A percentile compares a stretch with the other conserved stretches of the same genome.
Evolutionary conservation across 768 basidiomycete species (phyloP).

Genomic region (Tricholoma flavovirens): DNA sequence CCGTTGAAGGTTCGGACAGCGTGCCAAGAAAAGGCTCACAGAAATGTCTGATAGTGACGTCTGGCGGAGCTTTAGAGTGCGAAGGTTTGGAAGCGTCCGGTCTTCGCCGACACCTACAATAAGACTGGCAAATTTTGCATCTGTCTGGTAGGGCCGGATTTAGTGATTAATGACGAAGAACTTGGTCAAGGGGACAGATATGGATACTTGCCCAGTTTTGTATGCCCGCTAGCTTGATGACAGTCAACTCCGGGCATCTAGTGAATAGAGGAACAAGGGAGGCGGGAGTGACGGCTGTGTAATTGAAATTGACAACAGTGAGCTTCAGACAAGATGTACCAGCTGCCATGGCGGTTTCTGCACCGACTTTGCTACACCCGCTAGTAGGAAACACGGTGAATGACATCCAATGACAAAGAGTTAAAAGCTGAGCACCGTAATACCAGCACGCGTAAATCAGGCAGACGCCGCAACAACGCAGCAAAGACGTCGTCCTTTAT

Average conservation of each 20-base stretch:
- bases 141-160: conserved; percentile 38
- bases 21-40: conserved; percentile 33
- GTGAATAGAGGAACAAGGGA: conserved; percentile 41
- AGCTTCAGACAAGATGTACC: conserved; percentile 39
- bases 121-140: conserved; percentile 46
- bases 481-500: conserved; percentile 49
- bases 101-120: conserved; percentile 21
- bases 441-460: conserved; percentile 40
- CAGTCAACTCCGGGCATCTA: conserved; percentile 34
- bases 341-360: conserved; percentile 39
- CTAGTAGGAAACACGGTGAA: conserved; percentile 27
- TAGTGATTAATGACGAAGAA: not conserved
- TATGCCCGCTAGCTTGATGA: conserved; percentile 60
- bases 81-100: conserved; percentile 35
- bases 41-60: conserved; percentile 46
- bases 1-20: conserved; percentile 46
- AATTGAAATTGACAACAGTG: conserved; percentile 49
- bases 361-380: conserved; percentile 53
- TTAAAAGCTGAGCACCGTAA: conserved; percentile 40
- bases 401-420: not conserved
- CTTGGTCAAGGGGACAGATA: not conserved
- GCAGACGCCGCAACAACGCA: conserved; percentile 38
- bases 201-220: conserved; percentile 46
- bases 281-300: conserved; percentile 47
- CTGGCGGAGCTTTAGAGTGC: conserved; percentile 54